Evolutionary conservation across 2,329 filamentous ascomycete genomes (phyloP), one percentile per base, ranked within the genome.

Genomic region (Pseudocercospora eumusae): DNA sequence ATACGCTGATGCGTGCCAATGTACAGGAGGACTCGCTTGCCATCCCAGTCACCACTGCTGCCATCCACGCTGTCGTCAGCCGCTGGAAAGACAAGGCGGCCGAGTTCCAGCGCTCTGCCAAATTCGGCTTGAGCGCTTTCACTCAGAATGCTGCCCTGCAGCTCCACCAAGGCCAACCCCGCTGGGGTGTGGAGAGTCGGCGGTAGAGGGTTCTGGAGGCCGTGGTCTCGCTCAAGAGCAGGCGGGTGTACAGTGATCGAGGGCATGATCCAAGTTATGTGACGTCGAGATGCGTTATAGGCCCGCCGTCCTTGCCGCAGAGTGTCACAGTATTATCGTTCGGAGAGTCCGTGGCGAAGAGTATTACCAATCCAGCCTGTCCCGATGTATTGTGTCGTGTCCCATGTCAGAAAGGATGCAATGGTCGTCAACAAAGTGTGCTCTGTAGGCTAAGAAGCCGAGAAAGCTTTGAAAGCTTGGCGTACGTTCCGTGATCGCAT

Each of bases 81-180:
- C 13, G 3, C 90, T 1, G 92, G 92, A 70, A 96, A 96, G 31
- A 89, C 83, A 28, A 96, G 82, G 60, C 85, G 87, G 31, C 92
- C 92, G 66, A 96, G 82, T 25, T 81, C 77, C 1, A 85, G 84
- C 9, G 57, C 69, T 15, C 54, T 60, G 15, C 54, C 61, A 23
- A 62, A 40, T 8, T 71, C 64, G n/a, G 66, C 69, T 28, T 74
- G 68, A 1, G 78, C 52, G 4, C 66, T 52, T 66, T 7, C 91
- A 88, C 92, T 81, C 75, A 96, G 93, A 78, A 99, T 88, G 13
- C 86, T 91, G 64, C 93, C 95, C 80, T 99, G 95, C 13, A 99
- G 85, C 78, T 98, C 95, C 61, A 99, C 82, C 50, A 99, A 82
- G 18, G 93, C 93, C 44, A 97, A 85, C 56, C 95, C 95, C 0